Percentiles rank a stretch among this genome's conserved stretches.
Conservation (phyloP, 1,284 basidiomycete genomes). For the Melanopsichium pennsylvanicum region DNA sequence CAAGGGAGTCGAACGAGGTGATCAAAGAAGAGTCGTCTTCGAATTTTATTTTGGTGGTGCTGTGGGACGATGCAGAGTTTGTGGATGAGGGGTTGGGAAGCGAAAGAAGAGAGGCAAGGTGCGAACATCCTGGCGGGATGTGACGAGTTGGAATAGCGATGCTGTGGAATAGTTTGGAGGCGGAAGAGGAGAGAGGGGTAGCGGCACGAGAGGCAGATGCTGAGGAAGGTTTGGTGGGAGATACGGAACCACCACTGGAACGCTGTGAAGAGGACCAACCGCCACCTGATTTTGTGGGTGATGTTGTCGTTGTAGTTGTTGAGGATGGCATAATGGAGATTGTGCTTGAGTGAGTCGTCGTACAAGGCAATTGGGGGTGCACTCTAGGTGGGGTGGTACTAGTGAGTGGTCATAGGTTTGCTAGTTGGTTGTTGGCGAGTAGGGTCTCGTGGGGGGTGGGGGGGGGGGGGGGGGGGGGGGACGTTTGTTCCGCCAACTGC, state of each 20-base stretch:
- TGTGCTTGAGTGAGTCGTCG: too few species aligned
- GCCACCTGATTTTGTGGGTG: conserved; percentile 27
- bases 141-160: conserved; percentile 5
- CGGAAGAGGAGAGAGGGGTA: conserved; percentile 10
- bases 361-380: too few species aligned
- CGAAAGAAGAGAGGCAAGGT: conserved; percentile 23
- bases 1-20: conserved; percentile 29
- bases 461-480: too few species aligned
- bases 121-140: conserved; percentile 37
- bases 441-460: too few species aligned
- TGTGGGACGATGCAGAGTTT: too few species aligned
- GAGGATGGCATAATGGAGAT: conserved; percentile 41
- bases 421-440: too few species aligned
- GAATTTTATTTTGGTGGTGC: conserved; percentile 45
- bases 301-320: conserved; percentile 10
- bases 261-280: conserved; percentile 23
- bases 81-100: conserved; percentile 1
- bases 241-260: conserved; percentile 26
- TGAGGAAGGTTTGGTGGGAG: conserved; percentile 30
- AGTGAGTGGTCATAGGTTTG: too few species aligned
- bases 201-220: conserved; percentile 29
- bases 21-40: conserved; percentile 17
- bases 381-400: too few species aligned
- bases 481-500: too few species aligned
- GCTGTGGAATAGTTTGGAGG: background rate